These are phyloP conservation scores for Torrubiella hemipterigena DNA, from an alignment of 2,329 filamentous ascomycete species.

Conservation along the genomic window DNA sequence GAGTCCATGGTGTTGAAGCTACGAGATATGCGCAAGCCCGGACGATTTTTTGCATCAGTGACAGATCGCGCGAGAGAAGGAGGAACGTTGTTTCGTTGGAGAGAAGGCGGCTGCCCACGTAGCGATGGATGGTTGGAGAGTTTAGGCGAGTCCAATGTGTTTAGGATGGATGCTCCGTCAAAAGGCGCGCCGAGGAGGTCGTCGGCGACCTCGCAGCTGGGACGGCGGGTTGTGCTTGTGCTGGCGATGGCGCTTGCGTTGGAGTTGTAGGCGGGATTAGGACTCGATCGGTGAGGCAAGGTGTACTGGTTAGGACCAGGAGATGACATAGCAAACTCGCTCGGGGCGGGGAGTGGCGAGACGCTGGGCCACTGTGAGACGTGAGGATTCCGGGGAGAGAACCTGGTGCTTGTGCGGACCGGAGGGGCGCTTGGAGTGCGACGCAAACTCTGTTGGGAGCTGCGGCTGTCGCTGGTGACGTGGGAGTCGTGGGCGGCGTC, in stretches of 20 bases:
- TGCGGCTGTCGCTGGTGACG: conserved; percentile 50
- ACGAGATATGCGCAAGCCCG: conserved; percentile 50
- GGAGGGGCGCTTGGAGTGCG: conserved; percentile 48
- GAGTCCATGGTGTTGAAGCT: conserved; percentile 32
- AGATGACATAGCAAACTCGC: conserved; percentile 36
- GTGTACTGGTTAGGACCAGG: conserved; percentile 2
- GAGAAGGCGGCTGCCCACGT: conserved; percentile 9
- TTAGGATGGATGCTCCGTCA: conserved; percentile 50
- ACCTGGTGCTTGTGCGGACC: conserved; percentile 31
- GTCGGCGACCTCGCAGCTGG: conserved; percentile 28
- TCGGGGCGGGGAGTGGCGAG: conserved; percentile 31
- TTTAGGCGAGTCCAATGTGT: conserved; percentile 44
- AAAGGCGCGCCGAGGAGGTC: conserved; percentile 55
- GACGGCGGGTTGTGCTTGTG: conserved; percentile 14
- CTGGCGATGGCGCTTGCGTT: conserved; percentile 15
- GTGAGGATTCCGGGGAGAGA: conserved; percentile 34
- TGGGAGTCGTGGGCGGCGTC: conserved; percentile 41
- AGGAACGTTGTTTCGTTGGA: conserved; percentile 16
- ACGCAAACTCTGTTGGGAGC: conserved; percentile 46
- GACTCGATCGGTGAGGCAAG: conserved; percentile 1
- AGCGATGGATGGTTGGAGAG: conserved; percentile 11
- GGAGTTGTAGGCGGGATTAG: conserved; percentile 9
- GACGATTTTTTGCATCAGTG: conserved; percentile 36
- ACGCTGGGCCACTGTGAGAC: conserved; percentile 28
- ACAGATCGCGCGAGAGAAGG: conserved; percentile 31